Conservation (phyloP, 2,329 filamentous ascomycete genomes). For the Fusarium sp. region DNA sequence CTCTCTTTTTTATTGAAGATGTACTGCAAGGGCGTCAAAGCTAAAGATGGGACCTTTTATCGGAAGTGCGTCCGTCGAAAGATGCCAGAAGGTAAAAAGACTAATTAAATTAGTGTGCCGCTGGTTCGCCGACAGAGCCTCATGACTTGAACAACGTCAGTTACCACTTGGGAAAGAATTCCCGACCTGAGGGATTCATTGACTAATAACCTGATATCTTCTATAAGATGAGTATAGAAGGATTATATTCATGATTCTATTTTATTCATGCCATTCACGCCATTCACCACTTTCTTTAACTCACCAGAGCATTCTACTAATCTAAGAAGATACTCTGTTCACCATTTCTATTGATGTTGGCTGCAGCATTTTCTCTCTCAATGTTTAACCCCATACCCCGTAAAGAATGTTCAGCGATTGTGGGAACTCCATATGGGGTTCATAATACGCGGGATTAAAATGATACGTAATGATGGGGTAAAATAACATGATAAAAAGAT, state of each 20-base stretch:
- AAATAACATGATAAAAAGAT: constrained; percentile 34
- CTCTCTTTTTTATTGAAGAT: constrained; percentile 12
- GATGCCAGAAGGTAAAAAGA: not conserved
- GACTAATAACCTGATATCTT: not conserved
- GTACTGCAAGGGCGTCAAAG: constrained; percentile 13
- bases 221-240: not conserved
- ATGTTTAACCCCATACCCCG: not conserved
- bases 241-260: not conserved
- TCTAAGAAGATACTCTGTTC: not conserved
- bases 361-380: not conserved
- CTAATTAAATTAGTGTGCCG: constrained; percentile 8
- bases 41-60: constrained; percentile 2
- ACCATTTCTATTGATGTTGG: not conserved
- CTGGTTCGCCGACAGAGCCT: constrained; percentile 1
- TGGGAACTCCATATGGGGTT: constrained; percentile 10
- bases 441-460: constrained; percentile 9
- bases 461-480: constrained; percentile 43
- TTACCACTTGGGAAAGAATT: not conserved
- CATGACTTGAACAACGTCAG: not conserved
- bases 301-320: not conserved
- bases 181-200: not conserved
- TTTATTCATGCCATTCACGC: not conserved
- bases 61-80: constrained; percentile 11
- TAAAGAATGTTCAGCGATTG: not conserved
- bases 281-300: not conserved